Evolutionary conservation across 139 green algal species (phyloP).

Genomic region (Chlamydomonas sp.): DNA sequence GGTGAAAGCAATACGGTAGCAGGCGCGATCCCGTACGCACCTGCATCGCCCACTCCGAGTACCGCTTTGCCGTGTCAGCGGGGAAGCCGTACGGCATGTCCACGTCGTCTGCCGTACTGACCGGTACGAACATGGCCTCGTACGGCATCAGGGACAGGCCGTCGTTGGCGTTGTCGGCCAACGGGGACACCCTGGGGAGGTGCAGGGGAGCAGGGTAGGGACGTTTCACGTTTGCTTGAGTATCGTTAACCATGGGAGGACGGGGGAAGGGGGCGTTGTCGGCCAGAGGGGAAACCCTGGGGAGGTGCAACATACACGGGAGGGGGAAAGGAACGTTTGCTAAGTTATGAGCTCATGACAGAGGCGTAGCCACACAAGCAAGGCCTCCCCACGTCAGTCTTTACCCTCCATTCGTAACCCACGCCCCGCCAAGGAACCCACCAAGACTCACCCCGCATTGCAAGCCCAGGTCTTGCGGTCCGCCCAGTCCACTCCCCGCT

Average conservation of each 20-base stretch:
- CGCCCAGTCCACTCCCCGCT: slow-evolving; percentile 21
- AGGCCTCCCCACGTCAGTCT: not conserved
- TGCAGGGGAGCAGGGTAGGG: not conserved
- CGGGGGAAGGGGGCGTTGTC: too few relatives aligned
- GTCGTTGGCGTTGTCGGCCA: slow-evolving; percentile 4
- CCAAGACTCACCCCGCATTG: slow-evolving; percentile 8
- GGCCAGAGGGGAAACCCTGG: not conserved
- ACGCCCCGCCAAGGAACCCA: not conserved
- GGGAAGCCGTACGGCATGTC: slow-evolving; percentile 1
- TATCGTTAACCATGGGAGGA: too few relatives aligned
- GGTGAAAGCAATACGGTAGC: too few relatives aligned
- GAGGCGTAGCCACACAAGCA: too few relatives aligned
- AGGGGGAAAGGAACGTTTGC: not conserved
- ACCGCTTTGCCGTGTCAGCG: not conserved
- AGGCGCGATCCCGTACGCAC: not conserved
- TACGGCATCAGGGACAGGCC: slow-evolving; percentile 6
- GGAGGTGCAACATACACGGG: too few relatives aligned
- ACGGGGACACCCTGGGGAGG: not conserved
- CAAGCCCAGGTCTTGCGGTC: slow-evolving; percentile 1
- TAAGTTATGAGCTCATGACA: not conserved
- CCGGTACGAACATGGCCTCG: slow-evolving; percentile 19
- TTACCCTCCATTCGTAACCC: not conserved
- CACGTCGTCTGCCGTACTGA: not conserved
- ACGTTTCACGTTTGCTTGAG: too few relatives aligned
- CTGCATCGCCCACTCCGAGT: slow-evolving; percentile 17